Percentiles rank a stretch among this genome's conserved stretches.
phyloP scores from a whole-genome alignment of 306 rosid genomes.

The Sphenostylis stenocarpa region DNA sequence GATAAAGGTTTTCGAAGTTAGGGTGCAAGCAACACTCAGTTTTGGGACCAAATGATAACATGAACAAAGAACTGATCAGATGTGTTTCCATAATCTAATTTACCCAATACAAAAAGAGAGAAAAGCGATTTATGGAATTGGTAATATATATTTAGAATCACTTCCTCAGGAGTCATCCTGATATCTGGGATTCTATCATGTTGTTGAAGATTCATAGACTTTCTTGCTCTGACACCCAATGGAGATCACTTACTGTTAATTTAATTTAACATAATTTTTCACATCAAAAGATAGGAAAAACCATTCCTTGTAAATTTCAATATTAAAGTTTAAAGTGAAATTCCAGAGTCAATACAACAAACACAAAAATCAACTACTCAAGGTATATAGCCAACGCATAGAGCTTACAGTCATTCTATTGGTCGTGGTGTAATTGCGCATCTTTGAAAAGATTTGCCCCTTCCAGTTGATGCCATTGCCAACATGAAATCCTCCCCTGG shows the following conservation, averaged over 20 bases:
- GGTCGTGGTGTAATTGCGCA: constrained; percentile 96
- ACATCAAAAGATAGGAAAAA: background rate
- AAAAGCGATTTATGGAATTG: background rate
- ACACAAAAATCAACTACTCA: background rate
- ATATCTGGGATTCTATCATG: background rate
- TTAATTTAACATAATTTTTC: background rate
- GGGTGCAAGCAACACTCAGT: background rate
- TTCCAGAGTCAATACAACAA: constrained; percentile 7
- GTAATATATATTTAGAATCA: background rate
- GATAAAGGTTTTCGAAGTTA: background rate
- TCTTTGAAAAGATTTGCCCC: constrained; percentile 99
- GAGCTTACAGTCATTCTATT: constrained; percentile 96
- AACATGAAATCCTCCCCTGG: constrained; percentile 99
- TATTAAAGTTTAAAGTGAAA: background rate
- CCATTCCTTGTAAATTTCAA: background rate
- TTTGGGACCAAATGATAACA: background rate
- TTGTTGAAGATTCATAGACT: background rate
- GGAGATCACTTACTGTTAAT: background rate
- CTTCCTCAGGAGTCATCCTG: background rate
- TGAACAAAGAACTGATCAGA: background rate
- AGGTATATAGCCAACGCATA: constrained; percentile 9
- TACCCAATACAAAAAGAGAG: background rate
- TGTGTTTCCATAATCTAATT: background rate
- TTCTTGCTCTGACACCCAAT: background rate
- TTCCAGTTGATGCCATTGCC: constrained; percentile 99